Evolutionary conservation across 768 basidiomycete species (phyloP), one percentile per base, ranked within the genome.

Genomic region (Tubosaeta sp.): DNA sequence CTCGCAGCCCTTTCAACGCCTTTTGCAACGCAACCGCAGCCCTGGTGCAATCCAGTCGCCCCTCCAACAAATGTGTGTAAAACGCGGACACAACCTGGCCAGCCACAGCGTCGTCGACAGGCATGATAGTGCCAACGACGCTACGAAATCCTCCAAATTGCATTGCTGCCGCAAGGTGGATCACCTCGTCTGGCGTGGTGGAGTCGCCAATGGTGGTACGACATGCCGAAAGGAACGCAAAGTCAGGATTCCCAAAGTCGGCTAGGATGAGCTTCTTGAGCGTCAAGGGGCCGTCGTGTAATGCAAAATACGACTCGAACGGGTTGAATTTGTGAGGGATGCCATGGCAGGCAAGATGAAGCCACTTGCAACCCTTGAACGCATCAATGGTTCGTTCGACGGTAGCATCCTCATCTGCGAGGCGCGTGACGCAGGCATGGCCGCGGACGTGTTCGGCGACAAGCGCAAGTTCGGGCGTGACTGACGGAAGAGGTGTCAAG

Each of bases 301-400:
- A 26, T 13, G 54, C 50, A 25, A 56, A 58, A 4, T 9, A 35
- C 2, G 55, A 58, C 27, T 60, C 43, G 43, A 60, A 57, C 7
- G 65, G 62, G 13, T 53, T 35, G 16, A 3, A 10, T 6, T 8
- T 9, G 19, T 52, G 42, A 11, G 53, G 56, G 8, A 37, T 38
- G 7, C 59, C 64, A 37, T 66, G 65, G 27, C 62, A 65, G 0
- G 60, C 60, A 27, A 64, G 53, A 29, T 66, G 64, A 5, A 59
- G 57, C 60, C 60, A 65, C 12, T 45, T 32, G 43, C 29, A 45
- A 3, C 4, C 8, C 17, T 45, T 45, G 43, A 45, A 45, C 11
- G 31, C 31, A 17, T 45, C 31, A 3, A 4, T 32, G 1, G 31
- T 25, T 3, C 12, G 43, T 19, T 45, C 43, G n/a, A 45, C 32